Conservation (phyloP, 371 early-diverging fungal species). For the Mucor saturninus region DNA sequence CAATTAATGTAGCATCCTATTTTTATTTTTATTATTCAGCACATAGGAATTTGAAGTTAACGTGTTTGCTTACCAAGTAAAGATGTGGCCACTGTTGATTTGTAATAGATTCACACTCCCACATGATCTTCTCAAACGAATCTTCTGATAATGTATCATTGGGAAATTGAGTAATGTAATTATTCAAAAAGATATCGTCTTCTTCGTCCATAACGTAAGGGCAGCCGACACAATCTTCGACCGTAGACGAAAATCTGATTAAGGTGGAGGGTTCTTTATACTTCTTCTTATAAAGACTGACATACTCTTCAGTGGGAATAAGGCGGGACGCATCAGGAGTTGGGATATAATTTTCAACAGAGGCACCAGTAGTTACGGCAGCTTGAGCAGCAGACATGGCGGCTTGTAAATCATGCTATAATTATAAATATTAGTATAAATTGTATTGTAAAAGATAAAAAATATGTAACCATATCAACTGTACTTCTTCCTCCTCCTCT, state of each 20-base stretch:
- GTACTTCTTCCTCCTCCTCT: constrained; percentile 73
- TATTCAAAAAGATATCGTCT: constrained; percentile 76
- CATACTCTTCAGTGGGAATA: constrained; percentile 63
- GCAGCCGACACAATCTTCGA: constrained; percentile 88
- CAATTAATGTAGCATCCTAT: constrained; percentile 23
- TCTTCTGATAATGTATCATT: constrained; percentile 62
- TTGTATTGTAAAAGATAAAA: constrained; percentile 19
- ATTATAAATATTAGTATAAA: constrained; percentile 6
- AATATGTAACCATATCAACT: constrained; percentile 13
- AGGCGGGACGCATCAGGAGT: constrained; percentile 90
- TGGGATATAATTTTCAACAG: constrained; percentile 80
- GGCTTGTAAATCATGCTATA: constrained; percentile 87
- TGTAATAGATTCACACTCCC: constrained; percentile 70
- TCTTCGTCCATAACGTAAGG: constrained; percentile 89
- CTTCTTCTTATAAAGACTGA: constrained; percentile 66
- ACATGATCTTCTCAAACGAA: constrained; percentile 82
- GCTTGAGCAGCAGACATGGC: constrained; percentile 84
- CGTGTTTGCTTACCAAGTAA: constrained; percentile 45
- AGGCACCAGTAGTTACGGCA: constrained; percentile 65
- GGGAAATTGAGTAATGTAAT: constrained; percentile 49
- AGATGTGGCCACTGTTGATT: constrained; percentile 62
- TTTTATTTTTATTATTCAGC: not conserved
- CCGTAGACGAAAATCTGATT: constrained; percentile 83
- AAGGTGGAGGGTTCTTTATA: constrained; percentile 76
- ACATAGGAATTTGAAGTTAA: not conserved